Conservation (phyloP, 2,329 filamentous ascomycete genomes). For the Penicillium sp. region DNA sequence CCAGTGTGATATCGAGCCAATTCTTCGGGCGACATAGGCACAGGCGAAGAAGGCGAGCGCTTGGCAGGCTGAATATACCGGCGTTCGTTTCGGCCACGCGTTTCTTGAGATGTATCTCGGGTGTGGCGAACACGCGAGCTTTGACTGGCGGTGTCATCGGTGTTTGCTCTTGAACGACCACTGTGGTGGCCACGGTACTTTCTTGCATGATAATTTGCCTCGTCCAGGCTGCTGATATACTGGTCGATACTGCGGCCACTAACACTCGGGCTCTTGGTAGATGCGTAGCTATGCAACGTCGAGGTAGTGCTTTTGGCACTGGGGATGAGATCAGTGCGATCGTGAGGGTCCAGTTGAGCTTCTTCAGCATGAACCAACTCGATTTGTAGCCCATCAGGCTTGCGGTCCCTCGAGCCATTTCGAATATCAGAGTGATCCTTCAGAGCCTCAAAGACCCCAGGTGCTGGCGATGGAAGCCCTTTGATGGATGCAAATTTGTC, state of each 20-base stretch:
- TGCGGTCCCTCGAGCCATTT: constrained; percentile 64
- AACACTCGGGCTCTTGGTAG: constrained; percentile 51
- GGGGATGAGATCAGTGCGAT: constrained; percentile 50
- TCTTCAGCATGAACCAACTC: constrained; percentile 51
- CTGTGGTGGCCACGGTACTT: constrained; percentile 44
- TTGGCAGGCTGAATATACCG: constrained; percentile 71
- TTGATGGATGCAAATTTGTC: constrained; percentile 53
- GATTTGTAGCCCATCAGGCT: constrained; percentile 68
- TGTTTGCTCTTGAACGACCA: constrained; percentile 49
- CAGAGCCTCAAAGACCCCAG: constrained; percentile 56
- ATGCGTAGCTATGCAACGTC: constrained; percentile 45
- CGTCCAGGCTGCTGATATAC: constrained; percentile 79
- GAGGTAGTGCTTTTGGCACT: constrained; percentile 34
- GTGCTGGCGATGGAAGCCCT: constrained; percentile 62
- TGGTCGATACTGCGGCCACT: constrained; percentile 67
- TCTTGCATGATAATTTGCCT: constrained; percentile 60
- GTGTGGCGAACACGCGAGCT: constrained; percentile 47
- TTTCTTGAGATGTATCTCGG: constrained; percentile 60
- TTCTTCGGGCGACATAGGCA: constrained; percentile 92
- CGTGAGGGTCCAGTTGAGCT: constrained; percentile 47
- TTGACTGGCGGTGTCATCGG: constrained; percentile 43
- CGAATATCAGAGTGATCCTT: constrained; percentile 56
- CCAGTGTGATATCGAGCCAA: constrained; percentile 45
- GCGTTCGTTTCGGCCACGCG: constrained; percentile 58
- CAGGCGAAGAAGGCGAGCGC: constrained; percentile 81